Percentiles rank a stretch among this genome's conserved stretches.
These are phyloP conservation scores for Williopsis jadinii DNA, from an alignment of 1,139 yeast species.

Conservation along the genomic window DNA sequence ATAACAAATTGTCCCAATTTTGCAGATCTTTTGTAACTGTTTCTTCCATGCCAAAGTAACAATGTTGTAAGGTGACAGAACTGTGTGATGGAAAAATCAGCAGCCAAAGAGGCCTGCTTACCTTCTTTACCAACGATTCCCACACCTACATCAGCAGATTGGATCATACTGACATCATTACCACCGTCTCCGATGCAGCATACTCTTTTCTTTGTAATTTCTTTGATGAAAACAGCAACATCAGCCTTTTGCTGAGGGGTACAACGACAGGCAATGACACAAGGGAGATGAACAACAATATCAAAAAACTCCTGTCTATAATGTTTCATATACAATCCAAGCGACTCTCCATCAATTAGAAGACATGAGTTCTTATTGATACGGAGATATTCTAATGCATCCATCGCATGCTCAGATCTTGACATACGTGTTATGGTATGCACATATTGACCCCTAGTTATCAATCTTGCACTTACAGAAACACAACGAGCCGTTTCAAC, in stretches of 20 bases:
- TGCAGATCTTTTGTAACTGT: conserved; percentile 92
- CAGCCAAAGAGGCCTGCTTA: conserved; percentile 93
- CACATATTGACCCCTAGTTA: conserved; percentile 88
- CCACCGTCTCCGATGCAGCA: conserved; percentile 99
- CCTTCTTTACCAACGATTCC: conserved; percentile 99
- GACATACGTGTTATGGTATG: conserved; percentile 71
- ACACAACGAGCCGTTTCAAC: conserved; percentile 98
- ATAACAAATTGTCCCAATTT: conserved; percentile 93
- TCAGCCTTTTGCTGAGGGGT: conserved; percentile 99
- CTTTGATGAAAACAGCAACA: conserved; percentile 74
- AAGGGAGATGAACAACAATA: conserved; percentile 71
- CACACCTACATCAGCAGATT: conserved; percentile 97
- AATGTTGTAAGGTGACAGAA: conserved; percentile 85
- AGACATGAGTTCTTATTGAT: conserved; percentile 73
- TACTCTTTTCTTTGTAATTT: conserved; percentile 77
- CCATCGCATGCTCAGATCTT: conserved; percentile 59
- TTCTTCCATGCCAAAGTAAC: conserved; percentile 95
- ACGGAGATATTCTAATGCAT: conserved; percentile 63
- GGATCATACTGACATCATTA: conserved; percentile 98
- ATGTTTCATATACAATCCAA: conserved; percentile 59
- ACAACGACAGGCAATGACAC: conserved; percentile 96
- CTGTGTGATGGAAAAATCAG: conserved; percentile 91
- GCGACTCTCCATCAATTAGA: conserved; percentile 89
- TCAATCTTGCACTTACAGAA: conserved; percentile 86
- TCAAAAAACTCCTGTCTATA: conserved; percentile 67